These are phyloP conservation scores for Thalassiosira sp. DNA, from an alignment of 352 stramenopile genomes.

Conservation along the genomic window DNA sequence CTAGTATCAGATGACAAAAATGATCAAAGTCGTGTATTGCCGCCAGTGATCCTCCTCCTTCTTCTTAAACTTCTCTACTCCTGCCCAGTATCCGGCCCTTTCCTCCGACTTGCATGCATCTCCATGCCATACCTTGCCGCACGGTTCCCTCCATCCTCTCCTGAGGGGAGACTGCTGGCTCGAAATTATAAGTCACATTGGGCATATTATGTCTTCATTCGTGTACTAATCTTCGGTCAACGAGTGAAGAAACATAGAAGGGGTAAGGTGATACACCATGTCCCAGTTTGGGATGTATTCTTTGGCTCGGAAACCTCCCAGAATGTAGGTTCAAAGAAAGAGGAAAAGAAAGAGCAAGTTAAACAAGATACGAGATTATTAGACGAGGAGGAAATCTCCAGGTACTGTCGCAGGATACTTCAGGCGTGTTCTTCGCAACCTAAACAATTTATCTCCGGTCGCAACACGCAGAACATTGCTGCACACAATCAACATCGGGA, in stretches of 20 bases:
- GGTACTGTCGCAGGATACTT: not conserved
- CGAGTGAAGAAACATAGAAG: constrained; percentile 49
- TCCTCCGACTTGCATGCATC: constrained; percentile 42
- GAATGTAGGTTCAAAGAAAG: not conserved
- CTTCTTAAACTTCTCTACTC: constrained; percentile 59
- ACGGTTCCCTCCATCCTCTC: constrained; percentile 19
- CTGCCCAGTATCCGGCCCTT: constrained; percentile 26
- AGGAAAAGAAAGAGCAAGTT: not conserved
- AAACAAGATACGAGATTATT: not conserved
- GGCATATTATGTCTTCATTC: constrained; percentile 64
- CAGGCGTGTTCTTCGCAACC: not conserved
- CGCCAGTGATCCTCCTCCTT: constrained; percentile 46
- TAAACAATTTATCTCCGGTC: not conserved
- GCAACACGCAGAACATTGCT: not conserved
- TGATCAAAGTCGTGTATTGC: constrained; percentile 20
- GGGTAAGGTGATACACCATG: constrained; percentile 25
- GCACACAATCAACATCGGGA: not conserved
- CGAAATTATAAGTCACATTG: constrained; percentile 55
- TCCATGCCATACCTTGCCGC: constrained; percentile 38
- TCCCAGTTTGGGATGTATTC: constrained; percentile 53
- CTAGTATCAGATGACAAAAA: not conserved
- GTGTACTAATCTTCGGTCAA: constrained; percentile 50
- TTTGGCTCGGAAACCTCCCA: not conserved
- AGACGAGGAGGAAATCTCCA: not conserved
- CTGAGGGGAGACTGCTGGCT: constrained; percentile 29